Evolutionary conservation across 2,329 filamentous ascomycete species (phyloP).

Genomic region (Penicillium sp.): DNA sequence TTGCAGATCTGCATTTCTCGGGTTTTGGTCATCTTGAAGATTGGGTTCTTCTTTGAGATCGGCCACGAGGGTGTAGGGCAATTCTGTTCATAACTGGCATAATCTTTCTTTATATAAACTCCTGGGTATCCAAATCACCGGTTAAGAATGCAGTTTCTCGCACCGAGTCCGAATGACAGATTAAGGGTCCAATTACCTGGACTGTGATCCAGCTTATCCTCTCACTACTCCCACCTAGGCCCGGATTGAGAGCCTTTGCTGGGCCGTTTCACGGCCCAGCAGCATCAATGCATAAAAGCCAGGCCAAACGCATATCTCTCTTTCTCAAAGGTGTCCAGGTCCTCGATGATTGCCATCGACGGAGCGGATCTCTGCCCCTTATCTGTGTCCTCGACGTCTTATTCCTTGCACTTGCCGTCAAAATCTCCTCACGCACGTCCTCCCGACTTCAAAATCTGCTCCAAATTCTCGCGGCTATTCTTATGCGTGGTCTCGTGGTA

Average conservation of each 20-base stretch:
- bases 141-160: not conserved
- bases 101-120: conserved; percentile 10
- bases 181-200: not conserved
- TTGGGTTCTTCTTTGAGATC: not conserved
- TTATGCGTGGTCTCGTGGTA: conserved; percentile 95
- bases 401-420: not conserved
- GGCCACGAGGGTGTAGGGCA: not conserved
- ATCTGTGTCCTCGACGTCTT: not conserved
- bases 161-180: not conserved
- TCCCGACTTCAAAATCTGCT: conserved; percentile 74
- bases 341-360: not conserved
- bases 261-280: too few relatives aligned
- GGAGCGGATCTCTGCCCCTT: not conserved
- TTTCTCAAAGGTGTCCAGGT: not conserved
- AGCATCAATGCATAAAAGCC: not conserved
- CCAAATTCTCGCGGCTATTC: conserved; percentile 88
- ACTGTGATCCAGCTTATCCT: not conserved
- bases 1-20: not conserved
- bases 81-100: not conserved
- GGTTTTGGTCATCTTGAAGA: not conserved
- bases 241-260: not conserved
- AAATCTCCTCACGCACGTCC: conserved; percentile 33
- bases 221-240: not conserved
- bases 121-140: conserved; percentile 21
- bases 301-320: too few relatives aligned